Conservation (phyloP, 805 yeast genomes). For the Zygoascus bituminiphila region DNA sequence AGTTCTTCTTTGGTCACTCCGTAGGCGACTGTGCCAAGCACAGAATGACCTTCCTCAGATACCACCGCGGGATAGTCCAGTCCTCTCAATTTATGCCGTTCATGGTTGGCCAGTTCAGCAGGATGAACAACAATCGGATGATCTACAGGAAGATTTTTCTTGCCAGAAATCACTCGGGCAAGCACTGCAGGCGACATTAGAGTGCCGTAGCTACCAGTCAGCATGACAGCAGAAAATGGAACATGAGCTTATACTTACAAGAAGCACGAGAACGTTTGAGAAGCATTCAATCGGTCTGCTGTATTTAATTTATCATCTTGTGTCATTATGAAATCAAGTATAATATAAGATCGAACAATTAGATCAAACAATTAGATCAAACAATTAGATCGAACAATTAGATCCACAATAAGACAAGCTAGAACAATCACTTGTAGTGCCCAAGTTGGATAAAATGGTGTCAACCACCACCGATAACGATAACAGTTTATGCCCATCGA, state of each 20-base stretch:
- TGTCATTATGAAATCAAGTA: too few relatives aligned
- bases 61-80: constrained; percentile 21
- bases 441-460: too few relatives aligned
- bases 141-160: constrained; percentile 4
- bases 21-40: constrained; percentile 17
- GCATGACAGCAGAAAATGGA: background rate
- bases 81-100: constrained; percentile 14
- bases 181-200: constrained; percentile 19
- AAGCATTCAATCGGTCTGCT: too few relatives aligned
- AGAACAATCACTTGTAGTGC: too few relatives aligned
- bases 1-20: constrained; percentile 14
- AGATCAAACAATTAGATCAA: too few relatives aligned
- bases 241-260: background rate
- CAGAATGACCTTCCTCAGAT: constrained; percentile 4
- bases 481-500: too few relatives aligned
- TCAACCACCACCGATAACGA: too few relatives aligned
- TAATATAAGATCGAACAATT: too few relatives aligned
- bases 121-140: constrained; percentile 8
- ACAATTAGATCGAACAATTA: too few relatives aligned
- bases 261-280: background rate
- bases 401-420: too few relatives aligned
- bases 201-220: constrained; percentile 18
- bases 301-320: too few relatives aligned
- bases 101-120: constrained; percentile 15
- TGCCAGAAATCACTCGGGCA: constrained; percentile 14